Evolutionary conservation across 129 eudicot genomes (phyloP).

Genomic region (Chrysanthemum seticuspe): DNA sequence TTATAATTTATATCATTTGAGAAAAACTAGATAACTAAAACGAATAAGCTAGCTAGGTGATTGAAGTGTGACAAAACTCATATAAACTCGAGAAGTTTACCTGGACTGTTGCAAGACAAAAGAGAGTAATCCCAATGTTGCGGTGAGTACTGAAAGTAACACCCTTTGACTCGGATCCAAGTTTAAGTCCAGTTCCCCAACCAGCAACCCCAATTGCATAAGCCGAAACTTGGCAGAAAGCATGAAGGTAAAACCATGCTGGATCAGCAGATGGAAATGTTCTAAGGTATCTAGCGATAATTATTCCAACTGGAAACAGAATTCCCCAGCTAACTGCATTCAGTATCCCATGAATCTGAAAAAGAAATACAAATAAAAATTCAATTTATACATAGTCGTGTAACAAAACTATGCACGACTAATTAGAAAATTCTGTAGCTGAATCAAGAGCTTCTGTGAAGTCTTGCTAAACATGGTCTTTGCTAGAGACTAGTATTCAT

Average conservation of each 20-base stretch:
- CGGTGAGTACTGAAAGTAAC: conserved; percentile 53
- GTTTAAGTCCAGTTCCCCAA: conserved; percentile 92
- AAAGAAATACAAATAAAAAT: not conserved
- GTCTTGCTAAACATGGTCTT: not conserved
- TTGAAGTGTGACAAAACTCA: not conserved
- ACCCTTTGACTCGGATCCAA: conserved; percentile 73
- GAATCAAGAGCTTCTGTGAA: not conserved
- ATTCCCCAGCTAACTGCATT: conserved; percentile 92
- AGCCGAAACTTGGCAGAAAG: conserved; percentile 70
- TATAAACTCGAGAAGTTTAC: conserved; percentile 31
- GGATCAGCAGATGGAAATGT: conserved; percentile 71
- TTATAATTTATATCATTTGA: not conserved
- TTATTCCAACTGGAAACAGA: conserved; percentile 66
- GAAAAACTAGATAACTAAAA: not conserved
- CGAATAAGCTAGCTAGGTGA: not conserved
- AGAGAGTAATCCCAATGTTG: conserved; percentile 73
- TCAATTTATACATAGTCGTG: not conserved
- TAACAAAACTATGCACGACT: too few relatives aligned
- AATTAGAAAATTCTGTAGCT: not conserved
- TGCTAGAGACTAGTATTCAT: too few relatives aligned
- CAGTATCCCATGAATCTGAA: conserved; percentile 85
- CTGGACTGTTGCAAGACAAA: conserved; percentile 86
- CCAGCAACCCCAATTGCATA: conserved; percentile 93
- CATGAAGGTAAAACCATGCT: conserved; percentile 86
- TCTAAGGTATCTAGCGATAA: conserved; percentile 72